These are phyloP conservation scores for Talinum fruticosum DNA, from an alignment of 148 eudicot genomes.

Conservation along the genomic window DNA sequence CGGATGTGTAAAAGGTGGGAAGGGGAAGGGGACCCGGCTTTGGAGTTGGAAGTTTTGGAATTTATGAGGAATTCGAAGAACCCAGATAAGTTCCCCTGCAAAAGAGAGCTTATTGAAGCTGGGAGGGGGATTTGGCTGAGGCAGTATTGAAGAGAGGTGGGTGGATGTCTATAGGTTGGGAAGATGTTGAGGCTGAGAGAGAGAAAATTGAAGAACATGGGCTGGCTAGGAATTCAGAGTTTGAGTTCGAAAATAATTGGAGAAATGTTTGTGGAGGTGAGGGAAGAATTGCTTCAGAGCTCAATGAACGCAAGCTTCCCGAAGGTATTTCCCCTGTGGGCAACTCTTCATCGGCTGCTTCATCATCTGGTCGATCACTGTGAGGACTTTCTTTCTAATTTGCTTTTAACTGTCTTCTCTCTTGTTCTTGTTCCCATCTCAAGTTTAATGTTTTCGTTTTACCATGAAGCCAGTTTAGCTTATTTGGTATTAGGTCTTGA, in stretches of 20 bases:
- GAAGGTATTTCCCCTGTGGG: constrained; percentile 22
- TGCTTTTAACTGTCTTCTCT: neutral
- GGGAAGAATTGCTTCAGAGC: constrained; percentile 25
- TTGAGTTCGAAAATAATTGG: constrained; percentile 10
- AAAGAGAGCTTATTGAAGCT: constrained; percentile 48
- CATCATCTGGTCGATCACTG: constrained; percentile 58
- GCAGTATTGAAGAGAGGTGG: constrained; percentile 61
- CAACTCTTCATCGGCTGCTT: constrained; percentile 29
- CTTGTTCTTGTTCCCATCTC: neutral
- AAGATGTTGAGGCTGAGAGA: constrained; percentile 28
- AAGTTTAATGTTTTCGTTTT: neutral
- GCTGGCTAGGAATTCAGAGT: constrained; percentile 14
- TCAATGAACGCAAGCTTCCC: constrained; percentile 19
- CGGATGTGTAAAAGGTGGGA: constrained; percentile 40
- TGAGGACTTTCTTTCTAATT: constrained; percentile 35
- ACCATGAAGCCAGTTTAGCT: neutral
- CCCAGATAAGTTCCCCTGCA: constrained; percentile 62
- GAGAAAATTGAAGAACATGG: constrained; percentile 20
- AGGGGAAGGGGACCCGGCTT: constrained; percentile 43
- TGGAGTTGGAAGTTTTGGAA: constrained; percentile 65
- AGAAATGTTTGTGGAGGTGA: constrained; percentile 20
- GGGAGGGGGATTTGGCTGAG: constrained; percentile 75
- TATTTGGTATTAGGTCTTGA: neutral
- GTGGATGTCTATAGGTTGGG: constrained; percentile 86
- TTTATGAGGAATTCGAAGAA: constrained; percentile 69